A percentile compares a stretch with the other conserved stretches of the same genome.
Evolutionary conservation across 2,329 filamentous ascomycete genomes (phyloP).

Genomic region (Blastomyces gilchristii): DNA sequence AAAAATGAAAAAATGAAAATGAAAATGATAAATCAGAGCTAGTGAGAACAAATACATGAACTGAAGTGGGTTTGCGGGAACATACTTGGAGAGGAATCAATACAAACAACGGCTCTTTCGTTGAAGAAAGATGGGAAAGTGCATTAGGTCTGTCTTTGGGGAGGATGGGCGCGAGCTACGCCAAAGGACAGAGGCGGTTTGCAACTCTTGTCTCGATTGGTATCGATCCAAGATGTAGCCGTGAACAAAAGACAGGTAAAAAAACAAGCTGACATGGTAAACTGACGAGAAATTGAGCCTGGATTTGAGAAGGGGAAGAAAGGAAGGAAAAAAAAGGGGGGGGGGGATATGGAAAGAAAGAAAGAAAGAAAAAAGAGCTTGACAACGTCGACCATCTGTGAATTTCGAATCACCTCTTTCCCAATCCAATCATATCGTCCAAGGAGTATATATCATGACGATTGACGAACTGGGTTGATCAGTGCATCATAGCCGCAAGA

Average conservation of each 20-base stretch:
- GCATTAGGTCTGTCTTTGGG: background rate
- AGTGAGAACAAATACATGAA: constrained; percentile 8
- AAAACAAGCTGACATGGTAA: no score
- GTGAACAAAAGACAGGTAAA: no score
- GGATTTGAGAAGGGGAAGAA: no score
- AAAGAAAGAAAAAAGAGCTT: background rate
- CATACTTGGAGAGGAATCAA: background rate
- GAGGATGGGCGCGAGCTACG: background rate
- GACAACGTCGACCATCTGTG: background rate
- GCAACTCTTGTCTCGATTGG: no score
- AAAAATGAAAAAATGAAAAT: no score
- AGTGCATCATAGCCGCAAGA: background rate
- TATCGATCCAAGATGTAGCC: no score
- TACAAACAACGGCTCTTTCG: background rate
- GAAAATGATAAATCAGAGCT: constrained; percentile 4
- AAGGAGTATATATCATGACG: no score
- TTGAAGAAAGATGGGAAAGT: background rate
- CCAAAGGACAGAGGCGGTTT: background rate
- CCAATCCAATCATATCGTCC: no score
- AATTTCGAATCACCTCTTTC: background rate
- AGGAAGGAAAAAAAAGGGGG: no score
- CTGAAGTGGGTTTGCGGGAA: background rate
- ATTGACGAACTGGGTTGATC: no score
- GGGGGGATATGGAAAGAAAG: no score
- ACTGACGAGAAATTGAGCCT: no score